Evolutionary conservation across 495 filamentous ascomycete genomes (phyloP), one percentile per base, ranked within the genome.

Genomic region (Lichenothelia convexa): DNA sequence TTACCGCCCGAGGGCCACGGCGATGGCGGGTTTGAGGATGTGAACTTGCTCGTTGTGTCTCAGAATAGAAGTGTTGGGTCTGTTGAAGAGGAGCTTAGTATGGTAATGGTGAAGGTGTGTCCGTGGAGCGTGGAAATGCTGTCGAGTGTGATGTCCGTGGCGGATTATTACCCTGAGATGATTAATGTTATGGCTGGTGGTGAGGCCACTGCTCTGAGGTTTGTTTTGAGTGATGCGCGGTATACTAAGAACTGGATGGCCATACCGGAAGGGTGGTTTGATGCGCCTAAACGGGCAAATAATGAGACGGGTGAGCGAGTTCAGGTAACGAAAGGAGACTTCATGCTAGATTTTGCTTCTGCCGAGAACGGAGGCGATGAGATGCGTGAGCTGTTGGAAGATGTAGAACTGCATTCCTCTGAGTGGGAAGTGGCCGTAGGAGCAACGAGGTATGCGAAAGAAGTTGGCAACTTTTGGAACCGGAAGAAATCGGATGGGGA

Each of bases 61-160:
- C 55, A 70, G 23, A 73, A 73, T 48, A 64, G 64, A 36, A 66
- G 68, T 16, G 57, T 64, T 17, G 71, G 71, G 43, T 53, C 61
- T 3, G 45, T 71, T 32, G n/a, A n/a, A n/a, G n/a, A n/a, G n/a
- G n/a, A n/a, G n/a, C n/a, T n/a, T n/a, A n/a, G n/a, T n/a, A n/a
- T n/a, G n/a, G n/a, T n/a, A n/a, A n/a, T n/a, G n/a, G n/a, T n/a
- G n/a, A 56, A 62, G 18, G 61, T 70, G 11, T 52, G 53, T 34
- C 45, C 47, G 12, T 71, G 67, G 66, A 56, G 58, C 4, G 56
- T 67, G 29, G 51, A 64, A 6, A 48, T 70, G n/a, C n/a, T n/a
- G n/a, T n/a, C n/a, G n/a, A n/a, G n/a, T n/a, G n/a, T n/a, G n/a
- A n/a, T n/a, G n/a, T n/a, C n/a, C n/a, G n/a, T n/a, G n/a, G n/a